phyloP scores from a whole-genome alignment of 1,139 yeast genomes.

The Yamadazyma taylorii region DNA sequence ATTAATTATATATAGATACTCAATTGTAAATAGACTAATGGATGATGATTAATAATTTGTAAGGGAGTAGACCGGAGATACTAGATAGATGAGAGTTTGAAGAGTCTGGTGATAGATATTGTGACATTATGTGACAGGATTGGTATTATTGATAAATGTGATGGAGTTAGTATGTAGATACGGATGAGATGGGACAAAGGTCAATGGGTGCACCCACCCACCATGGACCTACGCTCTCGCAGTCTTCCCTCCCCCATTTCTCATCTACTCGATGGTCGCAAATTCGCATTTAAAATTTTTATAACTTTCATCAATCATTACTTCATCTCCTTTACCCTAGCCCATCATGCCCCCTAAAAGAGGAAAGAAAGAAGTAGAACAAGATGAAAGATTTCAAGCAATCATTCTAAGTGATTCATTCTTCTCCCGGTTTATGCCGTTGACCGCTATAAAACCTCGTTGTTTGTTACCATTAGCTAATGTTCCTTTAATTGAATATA shows the following conservation, averaged over 20 bases:
- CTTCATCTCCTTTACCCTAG: constrained; percentile 7
- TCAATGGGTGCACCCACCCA: too few species aligned
- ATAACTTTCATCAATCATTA: not conserved
- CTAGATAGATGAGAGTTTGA: not conserved
- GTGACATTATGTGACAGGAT: too few species aligned
- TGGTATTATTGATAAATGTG: too few species aligned
- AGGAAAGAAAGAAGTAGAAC: constrained; percentile 56
- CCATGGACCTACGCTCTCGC: too few species aligned
- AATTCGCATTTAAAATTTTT: not conserved
- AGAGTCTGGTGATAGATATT: too few species aligned
- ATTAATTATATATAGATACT: constrained; percentile 1
- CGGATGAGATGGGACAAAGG: too few species aligned
- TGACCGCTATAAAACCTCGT: constrained; percentile 81
- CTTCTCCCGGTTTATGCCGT: constrained; percentile 88
- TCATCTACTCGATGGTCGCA: too few species aligned
- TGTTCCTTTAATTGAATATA: constrained; percentile 91
- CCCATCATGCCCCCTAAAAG: constrained; percentile 49
- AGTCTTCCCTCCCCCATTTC: too few species aligned
- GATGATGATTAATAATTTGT: too few species aligned
- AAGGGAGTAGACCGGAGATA: too few species aligned
- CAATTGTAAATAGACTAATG: too few species aligned
- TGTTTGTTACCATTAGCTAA: constrained; percentile 90
- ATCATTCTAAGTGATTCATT: constrained; percentile 92
- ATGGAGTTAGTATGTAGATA: too few species aligned
- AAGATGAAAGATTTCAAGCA: constrained; percentile 84